Percentiles rank a stretch among this genome's conserved stretches.
These are phyloP conservation scores for Fusarium robinianum DNA, from an alignment of 2,329 filamentous ascomycete genomes.

Conservation along the genomic window DNA sequence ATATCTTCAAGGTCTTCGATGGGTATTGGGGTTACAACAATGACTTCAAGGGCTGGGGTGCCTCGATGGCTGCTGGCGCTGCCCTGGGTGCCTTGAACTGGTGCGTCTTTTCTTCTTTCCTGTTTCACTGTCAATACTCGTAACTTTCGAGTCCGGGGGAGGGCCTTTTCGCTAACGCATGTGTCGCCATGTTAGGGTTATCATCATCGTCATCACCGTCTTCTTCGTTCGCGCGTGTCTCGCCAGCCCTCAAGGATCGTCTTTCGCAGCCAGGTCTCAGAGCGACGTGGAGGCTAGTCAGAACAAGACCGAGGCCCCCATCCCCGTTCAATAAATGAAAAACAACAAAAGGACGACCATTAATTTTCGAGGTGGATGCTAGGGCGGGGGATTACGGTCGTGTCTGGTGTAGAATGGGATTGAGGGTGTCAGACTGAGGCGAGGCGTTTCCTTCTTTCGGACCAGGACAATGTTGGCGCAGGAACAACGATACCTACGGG, in stretches of 20 bases:
- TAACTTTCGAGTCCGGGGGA: not conserved
- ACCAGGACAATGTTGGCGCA: too few species aligned
- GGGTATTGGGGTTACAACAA: slow-evolving; percentile 18
- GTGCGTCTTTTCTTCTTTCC: slow-evolving; percentile 30
- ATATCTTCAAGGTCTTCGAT: slow-evolving; percentile 33
- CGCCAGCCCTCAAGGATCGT: slow-evolving; percentile 16
- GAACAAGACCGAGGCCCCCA: slow-evolving; percentile 14
- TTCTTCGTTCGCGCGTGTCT: slow-evolving; percentile 46
- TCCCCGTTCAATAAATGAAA: not conserved
- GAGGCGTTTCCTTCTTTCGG: too few species aligned
- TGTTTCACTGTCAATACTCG: not conserved
- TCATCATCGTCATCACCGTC: slow-evolving; percentile 45
- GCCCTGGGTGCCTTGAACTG: slow-evolving; percentile 49
- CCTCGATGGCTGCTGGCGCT: slow-evolving; percentile 45
- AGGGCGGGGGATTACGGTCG: too few species aligned
- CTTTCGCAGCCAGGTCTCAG: slow-evolving; percentile 10
- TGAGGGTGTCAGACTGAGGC: too few species aligned
- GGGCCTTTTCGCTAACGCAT: not conserved
- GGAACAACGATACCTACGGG: too few species aligned
- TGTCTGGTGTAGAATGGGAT: too few species aligned
- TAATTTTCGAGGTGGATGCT: not conserved
- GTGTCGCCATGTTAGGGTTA: slow-evolving; percentile 45
- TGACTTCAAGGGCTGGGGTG: slow-evolving; percentile 31
- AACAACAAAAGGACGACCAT: not conserved
- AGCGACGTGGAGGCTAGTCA: slow-evolving; percentile 22